A percentile compares a stretch with the other conserved stretches of the same genome.
Evolutionary conservation across 2,329 filamentous ascomycete species (phyloP).

Genomic region (Aspergillus arachidicola): DNA sequence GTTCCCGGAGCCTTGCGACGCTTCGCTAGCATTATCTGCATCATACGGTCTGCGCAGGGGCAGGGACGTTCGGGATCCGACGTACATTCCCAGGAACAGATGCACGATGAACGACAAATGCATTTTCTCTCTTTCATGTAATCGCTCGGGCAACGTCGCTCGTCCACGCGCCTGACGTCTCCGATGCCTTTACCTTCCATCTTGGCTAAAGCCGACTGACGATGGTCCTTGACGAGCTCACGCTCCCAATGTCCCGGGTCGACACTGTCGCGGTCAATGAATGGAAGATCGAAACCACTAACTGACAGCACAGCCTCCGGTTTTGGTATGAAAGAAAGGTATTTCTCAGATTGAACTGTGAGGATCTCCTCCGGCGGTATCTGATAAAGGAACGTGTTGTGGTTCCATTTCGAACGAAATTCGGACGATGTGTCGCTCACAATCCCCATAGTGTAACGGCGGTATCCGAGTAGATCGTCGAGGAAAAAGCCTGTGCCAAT

Average conservation of each 20-base stretch:
- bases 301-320: slow-evolving; percentile 16
- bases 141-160: slow-evolving; percentile 25
- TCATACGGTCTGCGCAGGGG: slow-evolving; percentile 39
- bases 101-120: slow-evolving; percentile 37
- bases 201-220: slow-evolving; percentile 35
- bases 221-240: slow-evolving; percentile 33
- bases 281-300: slow-evolving; percentile 26
- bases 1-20: slow-evolving; percentile 23
- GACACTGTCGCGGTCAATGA: slow-evolving; percentile 23
- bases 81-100: slow-evolving; percentile 39
- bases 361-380: slow-evolving; percentile 33
- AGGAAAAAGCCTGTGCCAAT: slow-evolving; percentile 14
- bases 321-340: slow-evolving; percentile 30
- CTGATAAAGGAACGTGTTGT: slow-evolving; percentile 31
- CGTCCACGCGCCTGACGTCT: slow-evolving; percentile 34
- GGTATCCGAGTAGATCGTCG: slow-evolving; percentile 34
- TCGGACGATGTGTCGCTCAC: slow-evolving; percentile 24
- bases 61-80: slow-evolving; percentile 31
- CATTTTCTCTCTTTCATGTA: slow-evolving; percentile 38
- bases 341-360: slow-evolving; percentile 39
- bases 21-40: slow-evolving; percentile 33
- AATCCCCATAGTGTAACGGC: slow-evolving; percentile 28
- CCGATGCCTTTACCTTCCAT: slow-evolving; percentile 39
- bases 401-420: slow-evolving; percentile 35
- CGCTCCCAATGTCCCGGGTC: slow-evolving; percentile 25